phyloP scores from a whole-genome alignment of 371 early-diverging fungal species.

The Umbelopsis sp. region DNA sequence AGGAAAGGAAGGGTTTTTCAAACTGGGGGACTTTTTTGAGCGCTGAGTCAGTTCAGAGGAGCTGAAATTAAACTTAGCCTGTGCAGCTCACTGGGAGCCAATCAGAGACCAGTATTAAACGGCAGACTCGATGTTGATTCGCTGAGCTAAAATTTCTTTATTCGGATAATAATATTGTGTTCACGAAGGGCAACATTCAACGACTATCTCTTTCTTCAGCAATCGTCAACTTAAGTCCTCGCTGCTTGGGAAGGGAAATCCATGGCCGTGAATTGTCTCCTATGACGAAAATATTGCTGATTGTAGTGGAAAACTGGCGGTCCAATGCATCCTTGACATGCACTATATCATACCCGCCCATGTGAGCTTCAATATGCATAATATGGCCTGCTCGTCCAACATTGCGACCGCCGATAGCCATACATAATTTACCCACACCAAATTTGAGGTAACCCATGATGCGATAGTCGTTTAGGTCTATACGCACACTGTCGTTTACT shows the following conservation, averaged over 20 bases:
- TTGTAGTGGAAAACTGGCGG: slow-evolving; percentile 78
- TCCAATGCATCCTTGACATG: slow-evolving; percentile 81
- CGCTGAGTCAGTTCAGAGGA: no score
- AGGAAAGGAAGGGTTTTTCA: background rate
- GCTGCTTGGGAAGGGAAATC: slow-evolving; percentile 89
- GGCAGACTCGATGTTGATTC: background rate
- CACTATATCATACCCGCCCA: slow-evolving; percentile 89
- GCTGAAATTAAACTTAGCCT: no score
- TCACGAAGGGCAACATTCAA: background rate
- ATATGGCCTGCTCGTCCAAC: slow-evolving; percentile 96
- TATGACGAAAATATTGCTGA: slow-evolving; percentile 84
- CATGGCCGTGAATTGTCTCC: slow-evolving; percentile 60
- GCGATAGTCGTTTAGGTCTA: slow-evolving; percentile 89
- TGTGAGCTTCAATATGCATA: slow-evolving; percentile 88
- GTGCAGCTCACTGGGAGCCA: background rate
- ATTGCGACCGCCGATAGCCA: slow-evolving; percentile 94
- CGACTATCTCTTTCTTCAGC: slow-evolving; percentile 89
- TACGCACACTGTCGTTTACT: slow-evolving; percentile 95
- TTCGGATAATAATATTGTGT: background rate
- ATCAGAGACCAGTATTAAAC: background rate
- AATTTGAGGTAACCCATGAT: slow-evolving; percentile 87
- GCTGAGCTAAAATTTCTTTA: background rate
- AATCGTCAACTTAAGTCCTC: slow-evolving; percentile 92
- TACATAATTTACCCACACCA: slow-evolving; percentile 89
- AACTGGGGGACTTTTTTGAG: no score